Percentiles rank a stretch among this genome's conserved stretches.
Conservation (phyloP, 202 grass and related monocot species). For the Bolboschoenoplectus hybrid region DNA sequence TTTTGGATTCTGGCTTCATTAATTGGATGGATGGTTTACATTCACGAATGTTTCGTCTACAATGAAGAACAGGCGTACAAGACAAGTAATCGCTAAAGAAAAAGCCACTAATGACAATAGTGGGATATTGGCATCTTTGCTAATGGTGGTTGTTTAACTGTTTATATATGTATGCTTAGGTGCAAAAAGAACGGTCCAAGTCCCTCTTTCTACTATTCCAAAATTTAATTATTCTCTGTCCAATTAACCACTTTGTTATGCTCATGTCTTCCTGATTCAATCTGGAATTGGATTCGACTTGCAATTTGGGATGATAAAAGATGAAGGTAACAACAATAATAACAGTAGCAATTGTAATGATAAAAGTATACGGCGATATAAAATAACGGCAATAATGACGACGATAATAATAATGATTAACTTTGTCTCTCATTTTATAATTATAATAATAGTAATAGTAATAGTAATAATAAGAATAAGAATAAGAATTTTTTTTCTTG, state of each 20-base stretch:
- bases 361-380: not conserved
- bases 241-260: not conserved
- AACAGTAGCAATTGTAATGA: not conserved
- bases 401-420: not conserved
- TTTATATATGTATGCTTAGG: not conserved
- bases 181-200: constrained; percentile 8
- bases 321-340: not conserved
- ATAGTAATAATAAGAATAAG: too few relatives aligned
- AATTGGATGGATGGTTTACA: not conserved
- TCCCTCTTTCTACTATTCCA: not conserved
- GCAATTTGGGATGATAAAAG: not conserved
- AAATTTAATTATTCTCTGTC: constrained; percentile 9
- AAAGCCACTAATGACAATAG: constrained; percentile 8
- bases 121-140: constrained; percentile 22
- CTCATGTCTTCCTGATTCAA: not conserved
- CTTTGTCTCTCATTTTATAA: too few relatives aligned
- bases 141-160: not conserved
- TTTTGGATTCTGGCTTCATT: not conserved
- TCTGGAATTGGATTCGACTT: constrained; percentile 3
- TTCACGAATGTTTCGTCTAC: not conserved
- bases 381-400: not conserved
- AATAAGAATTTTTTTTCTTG: too few relatives aligned
- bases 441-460: too few relatives aligned
- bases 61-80: not conserved
- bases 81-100: not conserved